Evolutionary conservation across 495 filamentous ascomycete genomes (phyloP), one percentile per base, ranked within the genome.

Genomic region (Trichocladium uniseriatum): DNA sequence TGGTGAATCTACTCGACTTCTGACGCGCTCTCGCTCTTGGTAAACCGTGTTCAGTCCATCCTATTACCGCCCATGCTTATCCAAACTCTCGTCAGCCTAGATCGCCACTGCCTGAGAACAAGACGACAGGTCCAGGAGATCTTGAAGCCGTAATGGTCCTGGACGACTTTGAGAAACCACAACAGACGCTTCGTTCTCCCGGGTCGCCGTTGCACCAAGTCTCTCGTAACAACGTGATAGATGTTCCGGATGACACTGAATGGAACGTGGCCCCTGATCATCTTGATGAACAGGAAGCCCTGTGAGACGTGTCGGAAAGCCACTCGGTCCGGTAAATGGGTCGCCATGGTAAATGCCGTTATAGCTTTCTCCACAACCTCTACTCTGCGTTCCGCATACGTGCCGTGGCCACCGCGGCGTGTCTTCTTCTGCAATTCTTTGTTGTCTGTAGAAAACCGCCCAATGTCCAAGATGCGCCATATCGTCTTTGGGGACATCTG

Each of bases 261-360:
- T 6, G 65, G 47, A 20, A 67, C 49, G 3, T 53, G 49, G 41
- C 48, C 48, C 11, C 43, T 27, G 43, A 45, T 38, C 13, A 28
- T 31, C 32, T 44, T 47, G 15, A 76, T 49, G 52, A 67, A 61
- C 19, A 45, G 42, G 18, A 71, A 55, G 45, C 66, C 71, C 9
- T 57, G 59, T 31, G 53, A 52, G 18, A 76, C 64, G 34, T 71
- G 59, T 14, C 59, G 57, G 43, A 78, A 53, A 10, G 70, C 63
- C 15, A 57, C 60, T 24, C 70, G 60, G 35, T 55, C 50, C 19
- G 56, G 52, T n/a, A 71, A 42, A 18, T 59, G 53, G 6, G 63
- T 53, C 15, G 69, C 63, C 2, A 53, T 39, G 37, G 58, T 61
- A 46, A 71, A 69, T 22, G 56, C 52, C 8, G 54, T 45, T n/a